Percentiles rank a stretch among this genome's conserved stretches.
Conservation (phyloP, 73 alveolate genomes). For the Paramecium tetraurelia region DNA sequence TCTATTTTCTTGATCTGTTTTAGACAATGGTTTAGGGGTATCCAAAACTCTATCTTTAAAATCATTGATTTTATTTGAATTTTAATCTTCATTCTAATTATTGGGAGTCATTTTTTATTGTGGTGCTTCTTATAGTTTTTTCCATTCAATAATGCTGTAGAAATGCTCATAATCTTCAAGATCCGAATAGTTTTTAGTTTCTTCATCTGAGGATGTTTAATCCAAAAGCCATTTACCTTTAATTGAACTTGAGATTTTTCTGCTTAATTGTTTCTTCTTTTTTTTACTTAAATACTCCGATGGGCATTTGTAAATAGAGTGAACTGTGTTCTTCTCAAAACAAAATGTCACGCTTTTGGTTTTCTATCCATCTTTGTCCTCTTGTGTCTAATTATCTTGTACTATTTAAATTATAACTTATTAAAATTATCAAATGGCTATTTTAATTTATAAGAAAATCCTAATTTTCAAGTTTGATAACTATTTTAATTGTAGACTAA, state of each 20-base stretch:
- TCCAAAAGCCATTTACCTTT: not conserved
- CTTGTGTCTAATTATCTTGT: not conserved
- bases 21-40: not conserved
- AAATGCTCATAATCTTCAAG: not conserved
- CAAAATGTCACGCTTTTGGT: not conserved
- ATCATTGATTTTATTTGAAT: not conserved
- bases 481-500: not conserved
- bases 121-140: not conserved
- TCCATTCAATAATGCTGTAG: conserved; percentile 5
- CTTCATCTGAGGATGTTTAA: not conserved
- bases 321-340: not conserved
- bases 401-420: not conserved
- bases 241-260: not conserved
- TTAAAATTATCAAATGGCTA: not conserved
- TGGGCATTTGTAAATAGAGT: not conserved
- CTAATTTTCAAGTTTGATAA: not conserved
- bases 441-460: not conserved
- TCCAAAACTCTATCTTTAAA: not conserved
- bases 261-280: not conserved
- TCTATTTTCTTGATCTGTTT: not conserved
- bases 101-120: not conserved
- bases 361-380: not conserved
- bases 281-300: not conserved
- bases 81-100: not conserved
- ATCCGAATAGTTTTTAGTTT: not conserved